Evolutionary conservation across 805 yeast species (phyloP).

Genomic region (Nakazawaea laoshanensis): DNA sequence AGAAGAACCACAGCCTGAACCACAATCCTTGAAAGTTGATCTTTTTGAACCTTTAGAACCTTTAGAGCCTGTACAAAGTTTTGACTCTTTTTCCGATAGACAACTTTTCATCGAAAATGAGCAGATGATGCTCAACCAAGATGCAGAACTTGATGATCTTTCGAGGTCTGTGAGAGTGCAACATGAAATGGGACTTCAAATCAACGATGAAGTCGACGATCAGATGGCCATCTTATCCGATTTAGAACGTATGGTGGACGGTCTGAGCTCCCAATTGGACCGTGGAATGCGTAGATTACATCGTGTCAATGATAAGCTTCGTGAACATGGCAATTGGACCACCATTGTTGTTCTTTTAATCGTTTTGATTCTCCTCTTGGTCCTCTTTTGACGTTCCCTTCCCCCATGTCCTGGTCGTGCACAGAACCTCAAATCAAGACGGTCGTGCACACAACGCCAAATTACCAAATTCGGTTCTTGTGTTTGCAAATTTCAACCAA

Average conservation of each 20-base stretch:
- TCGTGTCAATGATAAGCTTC: constrained; percentile 29
- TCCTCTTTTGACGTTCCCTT: constrained; percentile 24
- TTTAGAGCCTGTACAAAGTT: too few species aligned
- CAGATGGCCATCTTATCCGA: constrained; percentile 43
- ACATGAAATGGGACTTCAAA: constrained; percentile 34
- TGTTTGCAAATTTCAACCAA: too few species aligned
- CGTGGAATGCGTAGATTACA: constrained; percentile 32
- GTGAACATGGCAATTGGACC: constrained; percentile 41
- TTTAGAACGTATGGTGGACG: constrained; percentile 36
- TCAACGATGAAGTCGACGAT: constrained; percentile 37
- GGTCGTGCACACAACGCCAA: too few species aligned
- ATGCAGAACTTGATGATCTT: constrained; percentile 29
- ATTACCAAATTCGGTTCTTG: too few species aligned
- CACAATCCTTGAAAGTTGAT: not conserved
- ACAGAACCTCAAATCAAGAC: too few species aligned
- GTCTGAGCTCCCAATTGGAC: constrained; percentile 29
- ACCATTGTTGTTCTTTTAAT: constrained; percentile 33
- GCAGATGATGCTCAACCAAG: constrained; percentile 39
- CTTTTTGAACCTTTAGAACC: too few species aligned
- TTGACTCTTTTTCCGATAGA: constrained; percentile 16
- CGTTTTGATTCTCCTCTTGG: constrained; percentile 34
- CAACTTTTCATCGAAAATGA: constrained; percentile 30
- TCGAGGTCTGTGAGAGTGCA: constrained; percentile 35
- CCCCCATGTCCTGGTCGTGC: too few species aligned
- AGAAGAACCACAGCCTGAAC: constrained; percentile 13